Conservation (phyloP, 1,284 basidiomycete genomes). For the Tilletia horrida region DNA sequence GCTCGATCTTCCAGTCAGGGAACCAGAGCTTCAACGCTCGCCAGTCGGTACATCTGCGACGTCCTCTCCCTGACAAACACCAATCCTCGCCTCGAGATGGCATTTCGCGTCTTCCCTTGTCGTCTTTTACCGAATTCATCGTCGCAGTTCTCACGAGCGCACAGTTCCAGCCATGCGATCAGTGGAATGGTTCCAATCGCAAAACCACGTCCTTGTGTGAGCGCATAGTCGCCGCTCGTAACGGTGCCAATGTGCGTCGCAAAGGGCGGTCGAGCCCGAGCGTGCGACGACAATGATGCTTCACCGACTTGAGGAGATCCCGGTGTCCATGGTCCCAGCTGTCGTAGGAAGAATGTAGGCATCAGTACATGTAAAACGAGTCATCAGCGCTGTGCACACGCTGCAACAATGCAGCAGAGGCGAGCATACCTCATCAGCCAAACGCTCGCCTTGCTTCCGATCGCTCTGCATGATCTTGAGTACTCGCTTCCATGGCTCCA, state of each 20-base stretch:
- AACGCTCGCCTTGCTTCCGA: neutral
- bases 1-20: neutral
- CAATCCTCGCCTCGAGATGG: neutral
- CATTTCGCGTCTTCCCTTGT: neutral
- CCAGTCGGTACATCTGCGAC: constrained; percentile 14
- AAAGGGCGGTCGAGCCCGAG: neutral
- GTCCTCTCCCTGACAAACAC: constrained; percentile 7
- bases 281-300: too few species aligned
- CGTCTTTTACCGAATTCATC: neutral
- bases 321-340: constrained; percentile 3
- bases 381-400: neutral
- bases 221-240: constrained; percentile 40
- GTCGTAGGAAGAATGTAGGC: neutral
- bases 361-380: neutral
- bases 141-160: neutral
- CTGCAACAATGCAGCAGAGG: neutral
- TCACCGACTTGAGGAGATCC: neutral
- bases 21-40: neutral
- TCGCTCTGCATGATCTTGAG: neutral
- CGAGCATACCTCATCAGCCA: constrained; percentile 3
- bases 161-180: constrained; percentile 27
- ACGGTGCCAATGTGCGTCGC: constrained; percentile 30
- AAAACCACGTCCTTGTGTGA: constrained; percentile 32
- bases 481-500: neutral
- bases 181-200: constrained; percentile 26